Base-by-base conservation (phyloP, 805 yeast species). In the Naumovozyma dairenensis region DNA sequence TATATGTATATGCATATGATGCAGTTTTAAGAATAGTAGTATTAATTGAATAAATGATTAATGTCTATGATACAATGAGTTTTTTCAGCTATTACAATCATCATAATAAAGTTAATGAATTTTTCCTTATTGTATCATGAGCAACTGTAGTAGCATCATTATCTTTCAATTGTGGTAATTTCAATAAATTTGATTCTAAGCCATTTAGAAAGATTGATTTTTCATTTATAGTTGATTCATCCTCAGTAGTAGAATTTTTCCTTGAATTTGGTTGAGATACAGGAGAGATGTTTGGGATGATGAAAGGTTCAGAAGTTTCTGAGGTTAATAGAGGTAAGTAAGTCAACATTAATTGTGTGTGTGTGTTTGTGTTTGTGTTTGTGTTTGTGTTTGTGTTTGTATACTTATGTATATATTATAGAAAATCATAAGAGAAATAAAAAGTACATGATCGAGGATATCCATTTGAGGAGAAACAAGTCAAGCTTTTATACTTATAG, bases 211-310 rank as follows among this genome's bases (percentile, higher is more conserved):
- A 17, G 16, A 18, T 19, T 29, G 25, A 27, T 26, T 29, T 22
- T 26, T n/a, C 26, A 30, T 37, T 21, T 39, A 39, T 10, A 37
- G 16, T 10, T 27, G 30, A 16, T 39, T 44, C 10, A 40, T 21
- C 32, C 25, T 25, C 22, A 6, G 43, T 44, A 29, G 42, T 45
- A 9, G 59, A 53, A 44, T 53, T 55, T 37, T 53, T 53, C 45
- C 60, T 52, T 17, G 57, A 44, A n/a, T 40, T 24, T 21, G 57
- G 48, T 30, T 46, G 52, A 3, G 74, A 66, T 6, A 66, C 66
- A 22, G 83, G 84, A 1, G 83, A 75, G 29, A 76, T 66, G 40
- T 70, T 59, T 48, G 77, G 77, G 48, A 78, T 76, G 35, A 78
- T 67, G 48, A 77, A 77, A 44, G 86, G 84, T 55, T 71, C 65